Conservation (phyloP, 768 basidiomycete species). For the Lentinus tigrinus region DNA sequence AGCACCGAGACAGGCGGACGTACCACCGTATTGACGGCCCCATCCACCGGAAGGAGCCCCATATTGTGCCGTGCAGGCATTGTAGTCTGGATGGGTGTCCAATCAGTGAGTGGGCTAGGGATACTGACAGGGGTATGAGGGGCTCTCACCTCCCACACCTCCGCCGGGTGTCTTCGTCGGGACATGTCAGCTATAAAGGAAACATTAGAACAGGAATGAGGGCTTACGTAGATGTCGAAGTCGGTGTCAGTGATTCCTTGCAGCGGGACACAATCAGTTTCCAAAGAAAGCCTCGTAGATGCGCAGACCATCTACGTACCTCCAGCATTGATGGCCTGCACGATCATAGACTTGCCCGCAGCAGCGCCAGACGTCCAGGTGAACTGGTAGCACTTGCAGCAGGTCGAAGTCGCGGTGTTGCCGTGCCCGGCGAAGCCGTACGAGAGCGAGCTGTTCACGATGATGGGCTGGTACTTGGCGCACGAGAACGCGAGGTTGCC, state of each 20-base stretch:
- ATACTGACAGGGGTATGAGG: neutral
- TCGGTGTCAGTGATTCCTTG: slow-evolving; percentile 16
- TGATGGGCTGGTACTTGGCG: slow-evolving; percentile 19
- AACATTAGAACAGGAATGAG: neutral
- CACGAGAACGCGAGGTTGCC: slow-evolving; percentile 17
- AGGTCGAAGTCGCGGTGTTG: slow-evolving; percentile 16
- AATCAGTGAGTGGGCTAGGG: neutral
- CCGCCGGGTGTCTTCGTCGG: slow-evolving; percentile 22
- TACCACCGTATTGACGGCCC: slow-evolving; percentile 16
- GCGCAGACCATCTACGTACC: slow-evolving; percentile 2
- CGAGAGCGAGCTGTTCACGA: slow-evolving; percentile 20
- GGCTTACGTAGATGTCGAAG: slow-evolving; percentile 14
- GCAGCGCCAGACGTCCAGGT: slow-evolving; percentile 27
- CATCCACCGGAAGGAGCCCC: slow-evolving; percentile 13
- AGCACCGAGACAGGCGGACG: neutral
- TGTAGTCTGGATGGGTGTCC: slow-evolving; percentile 4
- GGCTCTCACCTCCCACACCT: slow-evolving; percentile 21
- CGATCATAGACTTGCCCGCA: slow-evolving; percentile 23
- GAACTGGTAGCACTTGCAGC: slow-evolving; percentile 27
- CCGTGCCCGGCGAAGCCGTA: slow-evolving; percentile 20
- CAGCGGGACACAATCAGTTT: neutral
- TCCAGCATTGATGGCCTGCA: slow-evolving; percentile 27
- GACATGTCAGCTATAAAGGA: neutral
- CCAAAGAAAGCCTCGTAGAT: too few relatives aligned
- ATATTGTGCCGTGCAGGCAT: slow-evolving; percentile 24